Percentiles rank a stretch among this genome's conserved stretches.
These are phyloP conservation scores for Colletotrichum cereale DNA, from an alignment of 2,329 filamentous ascomycete genomes.

Conservation along the genomic window DNA sequence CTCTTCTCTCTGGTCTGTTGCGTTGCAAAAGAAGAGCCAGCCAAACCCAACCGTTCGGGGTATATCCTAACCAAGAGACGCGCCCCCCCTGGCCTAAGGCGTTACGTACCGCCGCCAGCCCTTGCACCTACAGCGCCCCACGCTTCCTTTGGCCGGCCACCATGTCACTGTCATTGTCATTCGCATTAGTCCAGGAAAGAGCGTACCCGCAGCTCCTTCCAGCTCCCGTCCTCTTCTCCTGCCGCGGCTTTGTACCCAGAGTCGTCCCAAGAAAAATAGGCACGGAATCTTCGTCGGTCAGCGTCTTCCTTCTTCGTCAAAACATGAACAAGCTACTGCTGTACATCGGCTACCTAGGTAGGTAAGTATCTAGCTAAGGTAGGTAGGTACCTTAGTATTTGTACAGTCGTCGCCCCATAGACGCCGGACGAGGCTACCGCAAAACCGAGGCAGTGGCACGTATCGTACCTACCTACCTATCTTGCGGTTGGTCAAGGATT, in stretches of 20 bases:
- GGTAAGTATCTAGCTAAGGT: too few species aligned
- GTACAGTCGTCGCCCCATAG: background rate
- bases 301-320: background rate
- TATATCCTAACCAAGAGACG: slow-evolving; percentile 16
- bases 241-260: background rate
- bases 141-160: slow-evolving; percentile 21
- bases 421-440: background rate
- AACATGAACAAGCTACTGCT: background rate
- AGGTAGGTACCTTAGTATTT: background rate
- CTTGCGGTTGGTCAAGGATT: slow-evolving; percentile 1
- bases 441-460: slow-evolving; percentile 1
- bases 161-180: slow-evolving; percentile 36
- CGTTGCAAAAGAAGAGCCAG: background rate
- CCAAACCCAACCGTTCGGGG: slow-evolving; percentile 28
- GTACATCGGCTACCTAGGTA: background rate
- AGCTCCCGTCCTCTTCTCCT: background rate
- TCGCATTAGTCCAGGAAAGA: slow-evolving; percentile 38
- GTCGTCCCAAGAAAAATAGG: background rate
- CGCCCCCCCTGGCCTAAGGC: background rate
- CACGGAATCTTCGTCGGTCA: background rate
- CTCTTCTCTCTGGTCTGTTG: background rate
- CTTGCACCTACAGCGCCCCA: slow-evolving; percentile 34
- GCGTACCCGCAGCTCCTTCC: slow-evolving; percentile 22
- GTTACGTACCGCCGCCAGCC: slow-evolving; percentile 30
- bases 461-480: background rate